Conservation (phyloP, 2,329 filamentous ascomycete genomes). For the Zelopaecilomyces penicillatus region DNA sequence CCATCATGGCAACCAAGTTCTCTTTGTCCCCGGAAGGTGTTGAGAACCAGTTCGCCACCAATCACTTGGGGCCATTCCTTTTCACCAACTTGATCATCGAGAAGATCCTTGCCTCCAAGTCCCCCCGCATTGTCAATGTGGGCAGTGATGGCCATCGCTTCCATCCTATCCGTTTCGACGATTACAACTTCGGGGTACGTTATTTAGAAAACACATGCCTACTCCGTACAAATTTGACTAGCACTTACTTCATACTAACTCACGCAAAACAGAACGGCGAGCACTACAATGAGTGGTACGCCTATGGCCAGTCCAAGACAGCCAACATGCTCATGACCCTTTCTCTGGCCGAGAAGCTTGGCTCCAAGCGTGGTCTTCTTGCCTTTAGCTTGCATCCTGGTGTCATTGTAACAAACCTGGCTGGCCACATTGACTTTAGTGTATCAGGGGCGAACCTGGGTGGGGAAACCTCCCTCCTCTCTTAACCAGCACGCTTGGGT, state of each 20-base stretch:
- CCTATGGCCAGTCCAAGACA: slow-evolving; percentile 6
- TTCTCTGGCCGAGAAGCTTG: slow-evolving; percentile 24
- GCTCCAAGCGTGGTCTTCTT: slow-evolving; percentile 16
- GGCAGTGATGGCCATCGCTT: slow-evolving; percentile 32
- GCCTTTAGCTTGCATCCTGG: slow-evolving; percentile 29
- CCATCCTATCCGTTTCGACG: slow-evolving; percentile 32
- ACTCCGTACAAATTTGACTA: too few relatives aligned
- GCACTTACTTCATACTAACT: too few relatives aligned
- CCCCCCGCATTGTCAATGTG: slow-evolving; percentile 33
- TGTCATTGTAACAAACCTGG: slow-evolving; percentile 18
- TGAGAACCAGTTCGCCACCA: slow-evolving; percentile 26
- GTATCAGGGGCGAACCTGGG: not conserved
- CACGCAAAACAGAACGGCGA: slow-evolving; percentile 16
- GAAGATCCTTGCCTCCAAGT: slow-evolving; percentile 16
- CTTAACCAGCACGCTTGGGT: slow-evolving; percentile 11
- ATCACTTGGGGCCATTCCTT: slow-evolving; percentile 31
- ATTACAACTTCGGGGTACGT: slow-evolving; percentile 32
- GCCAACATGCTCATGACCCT: slow-evolving; percentile 10
- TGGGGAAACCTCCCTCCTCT: not conserved
- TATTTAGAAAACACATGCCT: not conserved
- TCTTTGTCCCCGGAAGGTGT: slow-evolving; percentile 27
- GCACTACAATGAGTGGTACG: slow-evolving; percentile 22
- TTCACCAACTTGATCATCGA: slow-evolving; percentile 30
- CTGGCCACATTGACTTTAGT: slow-evolving; percentile 14
- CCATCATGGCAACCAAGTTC: slow-evolving; percentile 29